Conservation (phyloP, 306 rosid species). For the Arachis stenosperma region DNA sequence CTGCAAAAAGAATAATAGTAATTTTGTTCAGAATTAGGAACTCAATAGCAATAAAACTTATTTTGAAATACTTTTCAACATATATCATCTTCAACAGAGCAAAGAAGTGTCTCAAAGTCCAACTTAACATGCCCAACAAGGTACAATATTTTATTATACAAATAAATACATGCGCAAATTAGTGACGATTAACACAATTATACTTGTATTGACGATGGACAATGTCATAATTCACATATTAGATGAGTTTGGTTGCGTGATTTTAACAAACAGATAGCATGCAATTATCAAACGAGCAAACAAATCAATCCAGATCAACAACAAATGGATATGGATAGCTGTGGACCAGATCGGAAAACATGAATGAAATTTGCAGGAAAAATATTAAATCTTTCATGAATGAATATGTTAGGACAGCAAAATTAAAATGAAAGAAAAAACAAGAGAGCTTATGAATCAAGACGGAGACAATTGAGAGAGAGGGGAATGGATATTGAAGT, state of each 20-base stretch:
- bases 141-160: too few species aligned
- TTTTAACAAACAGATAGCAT: neutral
- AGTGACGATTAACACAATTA: too few species aligned
- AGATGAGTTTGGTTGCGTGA: neutral
- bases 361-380: neutral
- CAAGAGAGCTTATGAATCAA: neutral
- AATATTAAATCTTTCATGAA: neutral
- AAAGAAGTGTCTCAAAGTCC: neutral
- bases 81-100: neutral
- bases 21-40: neutral
- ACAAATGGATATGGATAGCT: neutral
- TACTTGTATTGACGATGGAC: too few species aligned
- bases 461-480: neutral
- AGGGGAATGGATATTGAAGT: neutral
- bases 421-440: constrained; percentile 12
- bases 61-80: constrained; percentile 1
- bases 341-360: neutral
- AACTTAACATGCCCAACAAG: neutral
- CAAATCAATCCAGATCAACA: neutral
- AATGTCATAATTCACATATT: too few species aligned
- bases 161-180: too few species aligned
- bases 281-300: neutral
- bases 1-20: constrained; percentile 12
- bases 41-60: neutral
- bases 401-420: neutral